Conservation (phyloP, 495 filamentous ascomycete genomes). For the Lepidopterella palustris region DNA sequence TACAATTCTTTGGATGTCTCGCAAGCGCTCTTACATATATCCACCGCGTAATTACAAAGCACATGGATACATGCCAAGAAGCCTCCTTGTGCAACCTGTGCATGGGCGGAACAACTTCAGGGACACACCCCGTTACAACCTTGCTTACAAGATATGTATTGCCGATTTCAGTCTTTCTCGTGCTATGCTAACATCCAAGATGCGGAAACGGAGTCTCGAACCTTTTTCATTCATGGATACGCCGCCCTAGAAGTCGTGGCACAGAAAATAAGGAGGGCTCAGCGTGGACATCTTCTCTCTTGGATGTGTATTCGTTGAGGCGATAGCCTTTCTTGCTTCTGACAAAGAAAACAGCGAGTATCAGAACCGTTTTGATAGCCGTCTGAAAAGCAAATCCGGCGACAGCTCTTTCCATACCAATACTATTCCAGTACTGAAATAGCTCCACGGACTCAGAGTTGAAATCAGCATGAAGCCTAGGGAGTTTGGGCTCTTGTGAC, state of each 20-base stretch:
- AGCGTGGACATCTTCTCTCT: not conserved
- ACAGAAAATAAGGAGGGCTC: not conserved
- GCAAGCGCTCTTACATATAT: not conserved
- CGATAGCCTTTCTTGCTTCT: not conserved
- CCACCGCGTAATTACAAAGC: not conserved
- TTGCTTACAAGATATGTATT: not conserved
- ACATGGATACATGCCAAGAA: not conserved
- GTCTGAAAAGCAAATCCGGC: not conserved
- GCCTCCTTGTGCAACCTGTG: not conserved
- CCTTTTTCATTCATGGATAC: not conserved
- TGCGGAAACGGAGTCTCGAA: not conserved
- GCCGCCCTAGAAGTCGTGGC: not conserved
- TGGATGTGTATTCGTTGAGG: not conserved
- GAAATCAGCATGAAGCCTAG: too few relatives aligned
- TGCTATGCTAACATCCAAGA: not conserved
- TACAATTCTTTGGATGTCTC: not conserved
- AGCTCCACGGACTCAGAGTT: too few relatives aligned
- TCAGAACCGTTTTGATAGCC: not conserved
- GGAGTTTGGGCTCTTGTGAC: too few relatives aligned
- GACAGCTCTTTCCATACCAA: not conserved
- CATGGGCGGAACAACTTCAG: not conserved
- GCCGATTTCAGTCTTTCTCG: not conserved
- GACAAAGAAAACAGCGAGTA: not conserved
- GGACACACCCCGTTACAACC: too few relatives aligned
- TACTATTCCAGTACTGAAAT: not conserved